Base-by-base conservation (phyloP, 495 filamentous ascomycete genomes). In the Astrocystis sublimbata region DNA sequence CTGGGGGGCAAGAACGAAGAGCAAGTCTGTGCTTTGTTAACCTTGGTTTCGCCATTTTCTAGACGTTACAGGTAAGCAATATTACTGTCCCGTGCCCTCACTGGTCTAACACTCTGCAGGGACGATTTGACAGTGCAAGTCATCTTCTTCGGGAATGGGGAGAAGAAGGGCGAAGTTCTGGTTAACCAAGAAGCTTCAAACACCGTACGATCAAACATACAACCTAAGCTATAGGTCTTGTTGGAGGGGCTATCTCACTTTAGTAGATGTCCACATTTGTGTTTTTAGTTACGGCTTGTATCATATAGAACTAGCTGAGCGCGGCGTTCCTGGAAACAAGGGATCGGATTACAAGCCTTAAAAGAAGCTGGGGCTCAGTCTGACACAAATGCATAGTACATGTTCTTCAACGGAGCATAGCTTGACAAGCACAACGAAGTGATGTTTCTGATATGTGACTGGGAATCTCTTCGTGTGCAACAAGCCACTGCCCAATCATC, bases 111-210 rank as follows among this genome's bases (percentile, higher is more conserved):
- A 52, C 2, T 15, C 23, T 38, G 26, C 30, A 70, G 69, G 59
- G 94, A 98, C 71, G 94, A 98, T 75, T 79, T 98, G 46, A 98
- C 94, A 0, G 96, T 98, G 26, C 92, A 98, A 76, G 94, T 98
- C 42, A 96, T 98, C 71, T 98, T 98, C 83, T 98, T 98, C 69
- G 94, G 94, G 40, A 83, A 96, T 43, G 85, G 88, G 23, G 84
- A 90, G 60, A 86, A 80, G 62, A 87, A 77, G 6, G 91, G 92
- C 21, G 86, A 88, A 57, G 86, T 98, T 4, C 81, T 88, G 4
- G 72, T 93, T 35, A 98, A 97, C 76, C 76, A 86, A 66, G 94
- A 97, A 69, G 94, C 93, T 3, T 96, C 87, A 57, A 91, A 90
- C 33, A 70, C 82, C 4, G 72, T 76, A 21, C 88, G 89, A 70